phyloP scores from a whole-genome alignment of 192 early-diverging fungal genomes.

The Dissophora ornata region DNA sequence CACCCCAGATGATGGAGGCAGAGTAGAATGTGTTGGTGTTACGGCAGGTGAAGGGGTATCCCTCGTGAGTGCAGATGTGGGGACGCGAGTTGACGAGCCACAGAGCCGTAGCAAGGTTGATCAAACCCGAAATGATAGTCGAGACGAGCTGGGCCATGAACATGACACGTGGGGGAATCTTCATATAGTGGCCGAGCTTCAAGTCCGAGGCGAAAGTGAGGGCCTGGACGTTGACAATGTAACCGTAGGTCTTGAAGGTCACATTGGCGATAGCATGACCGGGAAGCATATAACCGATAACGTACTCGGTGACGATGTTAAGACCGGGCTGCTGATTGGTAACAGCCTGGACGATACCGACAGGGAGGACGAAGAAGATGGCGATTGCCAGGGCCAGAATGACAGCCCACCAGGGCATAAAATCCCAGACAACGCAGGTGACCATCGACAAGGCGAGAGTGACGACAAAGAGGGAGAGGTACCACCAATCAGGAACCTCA shows the following conservation, averaged over 20 bases:
- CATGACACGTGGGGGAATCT: slow-evolving; percentile 74
- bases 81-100: slow-evolving; percentile 33
- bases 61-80: slow-evolving; percentile 54
- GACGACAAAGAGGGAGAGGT: slow-evolving; percentile 50
- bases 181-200: slow-evolving; percentile 81
- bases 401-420: slow-evolving; percentile 60
- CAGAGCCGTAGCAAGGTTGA: slow-evolving; percentile 51
- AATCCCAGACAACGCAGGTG: slow-evolving; percentile 63
- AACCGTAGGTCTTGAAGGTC: slow-evolving; percentile 69
- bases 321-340: slow-evolving; percentile 62
- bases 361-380: slow-evolving; percentile 27
- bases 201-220: slow-evolving; percentile 75
- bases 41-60: slow-evolving; percentile 59
- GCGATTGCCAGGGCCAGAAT: slow-evolving; percentile 59
- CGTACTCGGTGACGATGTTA: slow-evolving; percentile 66
- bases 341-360: slow-evolving; percentile 63
- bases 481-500: slow-evolving; percentile 67
- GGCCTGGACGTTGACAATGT: slow-evolving; percentile 75
- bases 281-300: slow-evolving; percentile 58
- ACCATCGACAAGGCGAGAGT: slow-evolving; percentile 66
- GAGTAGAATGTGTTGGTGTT: slow-evolving; percentile 58
- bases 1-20: slow-evolving; percentile 73
- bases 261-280: slow-evolving; percentile 64
- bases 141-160: slow-evolving; percentile 70
- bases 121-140: slow-evolving; percentile 57